Percentiles rank a stretch among this genome's conserved stretches.
Conservation (phyloP, 371 early-diverging fungal genomes). For the Saksenaea oblongispora region DNA sequence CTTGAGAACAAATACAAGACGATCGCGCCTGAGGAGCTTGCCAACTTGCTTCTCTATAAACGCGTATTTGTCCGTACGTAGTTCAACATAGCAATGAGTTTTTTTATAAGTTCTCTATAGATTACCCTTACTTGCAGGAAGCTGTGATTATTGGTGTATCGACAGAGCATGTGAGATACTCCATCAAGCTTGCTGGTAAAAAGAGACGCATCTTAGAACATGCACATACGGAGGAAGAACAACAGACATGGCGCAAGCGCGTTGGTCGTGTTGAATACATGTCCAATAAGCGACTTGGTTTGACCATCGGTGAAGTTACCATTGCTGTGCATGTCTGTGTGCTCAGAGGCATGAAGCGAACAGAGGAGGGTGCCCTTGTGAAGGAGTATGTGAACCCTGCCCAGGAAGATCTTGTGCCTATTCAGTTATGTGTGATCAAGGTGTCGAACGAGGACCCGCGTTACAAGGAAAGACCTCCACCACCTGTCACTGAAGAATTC, state of each 20-base stretch:
- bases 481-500: slow-evolving; percentile 62
- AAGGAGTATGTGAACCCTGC: slow-evolving; percentile 78
- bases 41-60: slow-evolving; percentile 54
- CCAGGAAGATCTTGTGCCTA: slow-evolving; percentile 64
- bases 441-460: slow-evolving; percentile 74
- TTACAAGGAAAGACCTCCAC: slow-evolving; percentile 58
- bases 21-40: slow-evolving; percentile 51
- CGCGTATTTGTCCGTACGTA: slow-evolving; percentile 60
- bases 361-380: slow-evolving; percentile 78
- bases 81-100: neutral
- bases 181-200: slow-evolving; percentile 45
- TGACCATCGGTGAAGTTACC: slow-evolving; percentile 70
- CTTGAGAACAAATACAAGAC: slow-evolving; percentile 57
- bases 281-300: slow-evolving; percentile 63
- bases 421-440: slow-evolving; percentile 69
- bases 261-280: slow-evolving; percentile 59
- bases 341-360: slow-evolving; percentile 72
- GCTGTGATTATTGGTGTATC: slow-evolving; percentile 76
- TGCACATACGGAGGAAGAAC: slow-evolving; percentile 51
- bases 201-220: slow-evolving; percentile 46
- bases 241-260: slow-evolving; percentile 55
- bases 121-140: slow-evolving; percentile 89
- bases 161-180: slow-evolving; percentile 69
- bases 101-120: slow-evolving; percentile 21
- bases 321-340: slow-evolving; percentile 69